Evolutionary conservation across 176 grass and related monocot genomes (phyloP).

Genomic region (Metroxylon sagu): DNA sequence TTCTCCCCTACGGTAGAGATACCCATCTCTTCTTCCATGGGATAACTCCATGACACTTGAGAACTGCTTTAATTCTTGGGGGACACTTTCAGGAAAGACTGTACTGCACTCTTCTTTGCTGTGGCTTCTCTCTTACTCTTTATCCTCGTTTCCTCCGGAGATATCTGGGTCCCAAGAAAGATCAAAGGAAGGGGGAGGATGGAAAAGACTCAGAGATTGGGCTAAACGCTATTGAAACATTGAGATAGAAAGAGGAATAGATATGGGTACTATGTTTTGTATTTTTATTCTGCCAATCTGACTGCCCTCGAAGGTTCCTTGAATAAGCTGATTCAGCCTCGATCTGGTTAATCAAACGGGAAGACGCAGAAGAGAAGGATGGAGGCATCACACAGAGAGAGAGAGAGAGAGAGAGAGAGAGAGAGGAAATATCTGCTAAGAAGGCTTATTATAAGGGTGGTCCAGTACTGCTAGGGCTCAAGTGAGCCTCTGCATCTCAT

Average conservation of each 20-base stretch:
- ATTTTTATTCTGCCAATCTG: too few species aligned
- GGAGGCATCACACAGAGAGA: too few species aligned
- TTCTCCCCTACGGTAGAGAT: not conserved
- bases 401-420: not conserved
- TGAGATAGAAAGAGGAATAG: too few species aligned
- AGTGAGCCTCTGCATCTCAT: not conserved
- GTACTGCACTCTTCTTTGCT: not conserved
- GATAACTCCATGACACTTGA: not conserved
- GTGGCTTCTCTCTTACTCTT: too few species aligned
- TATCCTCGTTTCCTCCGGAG: not conserved
- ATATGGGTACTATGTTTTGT: too few species aligned
- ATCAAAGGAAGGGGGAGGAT: not conserved
- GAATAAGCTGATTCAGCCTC: too few species aligned
- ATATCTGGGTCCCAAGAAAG: not conserved
- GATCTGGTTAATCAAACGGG: too few species aligned
- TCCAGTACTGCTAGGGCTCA: not conserved
- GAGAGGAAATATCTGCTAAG: not conserved
- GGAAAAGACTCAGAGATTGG: too few species aligned
- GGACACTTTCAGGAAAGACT: not conserved
- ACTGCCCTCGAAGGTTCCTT: too few species aligned
- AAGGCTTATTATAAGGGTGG: not conserved
- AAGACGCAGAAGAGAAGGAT: too few species aligned
- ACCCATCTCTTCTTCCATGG: not conserved
- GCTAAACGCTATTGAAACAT: too few species aligned
- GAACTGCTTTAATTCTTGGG: too few species aligned